These are phyloP conservation scores for Penicillium longicatenatum DNA, from an alignment of 495 filamentous ascomycete species.

Conservation along the genomic window DNA sequence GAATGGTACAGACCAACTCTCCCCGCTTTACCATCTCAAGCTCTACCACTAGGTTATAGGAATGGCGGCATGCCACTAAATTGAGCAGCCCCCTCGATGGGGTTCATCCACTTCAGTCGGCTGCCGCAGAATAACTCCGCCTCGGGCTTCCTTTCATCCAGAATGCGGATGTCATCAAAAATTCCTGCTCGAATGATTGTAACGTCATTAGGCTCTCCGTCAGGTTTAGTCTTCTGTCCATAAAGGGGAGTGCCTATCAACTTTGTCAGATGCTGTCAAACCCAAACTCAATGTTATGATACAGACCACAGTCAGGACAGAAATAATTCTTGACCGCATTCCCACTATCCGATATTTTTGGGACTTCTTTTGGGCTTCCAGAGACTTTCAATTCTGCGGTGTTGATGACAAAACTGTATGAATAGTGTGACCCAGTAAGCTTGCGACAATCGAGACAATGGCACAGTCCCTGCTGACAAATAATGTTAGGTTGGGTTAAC, in stretches of 20 bases:
- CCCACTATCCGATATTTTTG: slow-evolving; percentile 39
- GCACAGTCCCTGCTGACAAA: slow-evolving; percentile 30
- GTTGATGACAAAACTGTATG: slow-evolving; percentile 32
- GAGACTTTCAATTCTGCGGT: slow-evolving; percentile 25
- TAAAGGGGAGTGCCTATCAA: slow-evolving; percentile 39
- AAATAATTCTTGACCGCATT: slow-evolving; percentile 38
- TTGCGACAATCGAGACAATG: slow-evolving; percentile 46
- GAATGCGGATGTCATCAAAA: slow-evolving; percentile 28
- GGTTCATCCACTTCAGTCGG: slow-evolving; percentile 29
- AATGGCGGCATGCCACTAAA: slow-evolving; percentile 7
- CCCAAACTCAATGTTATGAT: background rate
- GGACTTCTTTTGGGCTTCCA: slow-evolving; percentile 34
- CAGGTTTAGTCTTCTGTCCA: slow-evolving; percentile 22
- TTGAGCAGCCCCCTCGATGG: slow-evolving; percentile 34
- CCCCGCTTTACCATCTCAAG: background rate
- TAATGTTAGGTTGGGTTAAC: background rate
- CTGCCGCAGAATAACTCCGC: slow-evolving; percentile 32
- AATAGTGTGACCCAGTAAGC: slow-evolving; percentile 27
- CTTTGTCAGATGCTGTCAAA: slow-evolving; percentile 9
- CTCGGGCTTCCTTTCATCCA: slow-evolving; percentile 29
- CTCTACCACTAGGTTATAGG: background rate
- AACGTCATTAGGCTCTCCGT: slow-evolving; percentile 20
- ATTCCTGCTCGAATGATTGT: slow-evolving; percentile 39
- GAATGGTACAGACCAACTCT: background rate
- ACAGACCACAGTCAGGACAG: slow-evolving; percentile 42